A percentile compares a stretch with the other conserved stretches of the same genome.
These are phyloP conservation scores for Azolla pinnata DNA, from an alignment of 75 land plant species.

Conservation along the genomic window DNA sequence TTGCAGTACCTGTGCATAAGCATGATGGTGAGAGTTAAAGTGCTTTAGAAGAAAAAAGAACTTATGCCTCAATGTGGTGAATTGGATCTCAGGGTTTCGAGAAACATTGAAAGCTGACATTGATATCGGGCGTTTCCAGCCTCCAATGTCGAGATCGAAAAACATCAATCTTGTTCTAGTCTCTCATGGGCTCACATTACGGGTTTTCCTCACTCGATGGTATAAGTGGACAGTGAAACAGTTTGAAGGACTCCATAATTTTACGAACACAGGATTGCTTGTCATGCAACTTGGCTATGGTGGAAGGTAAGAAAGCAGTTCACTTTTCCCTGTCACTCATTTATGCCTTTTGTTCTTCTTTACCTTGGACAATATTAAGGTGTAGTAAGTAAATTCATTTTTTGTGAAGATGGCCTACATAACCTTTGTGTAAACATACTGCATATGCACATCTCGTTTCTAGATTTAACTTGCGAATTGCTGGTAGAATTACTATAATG, in stretches of 20 bases:
- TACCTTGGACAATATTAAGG: no score
- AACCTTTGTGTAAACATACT: no score
- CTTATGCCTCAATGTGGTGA: neutral
- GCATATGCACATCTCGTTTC: no score
- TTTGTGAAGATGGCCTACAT: no score
- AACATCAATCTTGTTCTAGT: conserved; percentile 77
- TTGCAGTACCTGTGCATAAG: neutral
- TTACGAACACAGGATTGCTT: conserved; percentile 56
- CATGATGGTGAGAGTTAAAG: neutral
- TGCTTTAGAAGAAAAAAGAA: neutral
- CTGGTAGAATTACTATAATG: no score
- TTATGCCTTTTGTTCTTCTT: no score
- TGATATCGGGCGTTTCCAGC: conserved; percentile 75
- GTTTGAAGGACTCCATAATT: conserved; percentile 63
- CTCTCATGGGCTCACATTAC: conserved; percentile 76
- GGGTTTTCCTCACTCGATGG: conserved; percentile 90
- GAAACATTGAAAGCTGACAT: conserved; percentile 78
- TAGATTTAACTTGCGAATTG: no score
- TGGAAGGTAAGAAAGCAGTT: conserved; percentile 47
- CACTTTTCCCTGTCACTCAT: no score
- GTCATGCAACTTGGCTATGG: conserved; percentile 85
- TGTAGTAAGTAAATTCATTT: no score
- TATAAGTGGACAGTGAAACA: conserved; percentile 93
- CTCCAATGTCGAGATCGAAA: conserved; percentile 48
- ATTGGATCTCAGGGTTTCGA: conserved; percentile 46